A percentile compares a stretch with the other conserved stretches of the same genome.
phyloP scores from a whole-genome alignment of 305 asterid species.

The Fraxinus ornus region DNA sequence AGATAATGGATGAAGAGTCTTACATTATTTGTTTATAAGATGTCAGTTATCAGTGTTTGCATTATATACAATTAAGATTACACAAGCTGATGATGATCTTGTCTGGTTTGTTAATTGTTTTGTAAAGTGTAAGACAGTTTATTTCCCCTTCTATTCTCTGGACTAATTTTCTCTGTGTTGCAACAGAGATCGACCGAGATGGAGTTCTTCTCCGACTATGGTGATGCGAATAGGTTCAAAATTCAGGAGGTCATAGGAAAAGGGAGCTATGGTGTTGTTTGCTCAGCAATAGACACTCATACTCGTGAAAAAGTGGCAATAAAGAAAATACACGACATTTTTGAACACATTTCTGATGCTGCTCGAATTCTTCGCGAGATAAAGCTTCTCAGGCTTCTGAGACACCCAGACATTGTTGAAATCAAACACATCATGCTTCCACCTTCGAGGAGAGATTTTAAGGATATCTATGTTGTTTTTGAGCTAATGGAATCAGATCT shows the following conservation, averaged over 20 bases:
- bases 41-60: not conserved
- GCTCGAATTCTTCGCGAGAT: slow-evolving; percentile 87
- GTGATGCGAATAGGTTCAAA: slow-evolving; percentile 78
- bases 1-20: not conserved
- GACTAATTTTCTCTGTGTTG: slow-evolving; percentile 15
- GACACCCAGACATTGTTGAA: slow-evolving; percentile 91
- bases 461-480: too few species aligned
- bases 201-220: slow-evolving; percentile 91
- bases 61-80: not conserved
- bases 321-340: slow-evolving; percentile 79
- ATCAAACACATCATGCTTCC: slow-evolving; percentile 90
- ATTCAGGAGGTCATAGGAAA: slow-evolving; percentile 85
- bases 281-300: slow-evolving; percentile 79
- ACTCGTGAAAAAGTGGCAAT: slow-evolving; percentile 86
- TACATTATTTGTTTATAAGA: not conserved
- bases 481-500: too few species aligned
- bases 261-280: slow-evolving; percentile 94
- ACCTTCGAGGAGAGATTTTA: slow-evolving; percentile 40
- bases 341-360: slow-evolving; percentile 84
- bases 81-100: not conserved
- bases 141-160: not conserved
- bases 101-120: not conserved
- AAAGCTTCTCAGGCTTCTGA: slow-evolving; percentile 76
- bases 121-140: not conserved
- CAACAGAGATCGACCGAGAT: slow-evolving; percentile 62